Evolutionary conservation across 768 basidiomycete species (phyloP).

Genomic region (Phanerodontia chrysosporium): DNA sequence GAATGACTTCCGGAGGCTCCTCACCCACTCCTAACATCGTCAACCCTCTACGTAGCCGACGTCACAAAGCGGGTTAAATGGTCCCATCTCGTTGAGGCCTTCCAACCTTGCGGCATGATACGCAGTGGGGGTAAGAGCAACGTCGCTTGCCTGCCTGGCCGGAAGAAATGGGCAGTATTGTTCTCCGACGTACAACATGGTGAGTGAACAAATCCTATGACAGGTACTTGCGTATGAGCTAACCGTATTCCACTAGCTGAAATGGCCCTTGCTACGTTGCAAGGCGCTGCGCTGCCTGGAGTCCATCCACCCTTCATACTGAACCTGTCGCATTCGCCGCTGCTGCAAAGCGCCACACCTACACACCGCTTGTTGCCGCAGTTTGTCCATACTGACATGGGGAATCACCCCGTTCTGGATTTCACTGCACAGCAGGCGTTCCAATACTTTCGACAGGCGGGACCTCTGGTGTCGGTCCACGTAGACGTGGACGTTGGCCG

Average conservation of each 20-base stretch:
- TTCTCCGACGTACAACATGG: not conserved
- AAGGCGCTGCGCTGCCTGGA: not conserved
- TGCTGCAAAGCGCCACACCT: not conserved
- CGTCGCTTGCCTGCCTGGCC: not conserved
- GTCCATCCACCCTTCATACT: not conserved
- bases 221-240: not conserved
- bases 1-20: not conserved
- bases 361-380: conserved; percentile 3
- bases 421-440: not conserved
- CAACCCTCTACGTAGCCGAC: conserved; percentile 1
- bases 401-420: not conserved
- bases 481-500: not conserved
- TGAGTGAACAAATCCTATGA: not conserved
- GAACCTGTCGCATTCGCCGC: not conserved
- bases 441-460: conserved; percentile 2
- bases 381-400: not conserved
- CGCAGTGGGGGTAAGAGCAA: not conserved
- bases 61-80: not conserved
- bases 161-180: not conserved
- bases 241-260: not conserved
- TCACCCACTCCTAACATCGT: conserved; percentile 1
- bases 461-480: conserved; percentile 5
- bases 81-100: not conserved
- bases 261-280: conserved; percentile 9
- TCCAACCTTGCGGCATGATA: not conserved